phyloP scores from a whole-genome alignment of 2,329 filamentous ascomycete species.

The Fusarium sp. region DNA sequence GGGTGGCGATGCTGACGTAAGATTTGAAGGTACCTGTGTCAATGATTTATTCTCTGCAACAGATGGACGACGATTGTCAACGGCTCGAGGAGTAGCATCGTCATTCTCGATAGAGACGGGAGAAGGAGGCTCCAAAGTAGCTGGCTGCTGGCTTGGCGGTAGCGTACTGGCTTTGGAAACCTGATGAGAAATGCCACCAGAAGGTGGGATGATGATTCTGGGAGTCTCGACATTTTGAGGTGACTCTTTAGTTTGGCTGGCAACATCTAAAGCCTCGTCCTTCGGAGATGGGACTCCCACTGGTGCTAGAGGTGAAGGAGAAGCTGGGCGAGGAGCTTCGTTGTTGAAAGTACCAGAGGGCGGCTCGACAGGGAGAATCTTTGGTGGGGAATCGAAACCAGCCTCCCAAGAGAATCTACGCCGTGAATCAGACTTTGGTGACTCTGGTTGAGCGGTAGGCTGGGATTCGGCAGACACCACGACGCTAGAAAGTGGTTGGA shows the following conservation, averaged over 20 bases:
- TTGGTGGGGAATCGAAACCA: slow-evolving; percentile 35
- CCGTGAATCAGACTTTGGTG: slow-evolving; percentile 27
- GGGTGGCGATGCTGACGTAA: slow-evolving; percentile 50
- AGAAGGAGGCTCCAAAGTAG: slow-evolving; percentile 54
- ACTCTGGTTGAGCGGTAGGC: slow-evolving; percentile 5
- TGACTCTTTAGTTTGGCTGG: slow-evolving; percentile 26
- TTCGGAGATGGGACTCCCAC: slow-evolving; percentile 20
- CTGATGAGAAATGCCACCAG: slow-evolving; percentile 40
- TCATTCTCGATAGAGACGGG: slow-evolving; percentile 55
- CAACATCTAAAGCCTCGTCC: slow-evolving; percentile 19
- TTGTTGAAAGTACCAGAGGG: slow-evolving; percentile 9
- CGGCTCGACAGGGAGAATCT: slow-evolving; percentile 21
- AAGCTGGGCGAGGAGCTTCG: slow-evolving; percentile 8
- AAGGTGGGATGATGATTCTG: slow-evolving; percentile 35
- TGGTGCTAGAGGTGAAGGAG: slow-evolving; percentile 22
- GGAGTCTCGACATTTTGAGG: slow-evolving; percentile 23
- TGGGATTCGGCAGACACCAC: slow-evolving; percentile 5
- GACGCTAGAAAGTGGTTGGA: neutral
- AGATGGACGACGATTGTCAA: slow-evolving; percentile 49
- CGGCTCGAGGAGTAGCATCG: slow-evolving; percentile 37
- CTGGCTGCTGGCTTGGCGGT: slow-evolving; percentile 34
- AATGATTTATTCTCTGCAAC: slow-evolving; percentile 55
- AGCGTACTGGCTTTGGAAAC: slow-evolving; percentile 37
- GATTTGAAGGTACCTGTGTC: slow-evolving; percentile 48
- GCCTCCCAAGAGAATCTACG: slow-evolving; percentile 54